phyloP scores from a whole-genome alignment of 345 rosid genomes.

The Clarkia xantiana region DNA sequence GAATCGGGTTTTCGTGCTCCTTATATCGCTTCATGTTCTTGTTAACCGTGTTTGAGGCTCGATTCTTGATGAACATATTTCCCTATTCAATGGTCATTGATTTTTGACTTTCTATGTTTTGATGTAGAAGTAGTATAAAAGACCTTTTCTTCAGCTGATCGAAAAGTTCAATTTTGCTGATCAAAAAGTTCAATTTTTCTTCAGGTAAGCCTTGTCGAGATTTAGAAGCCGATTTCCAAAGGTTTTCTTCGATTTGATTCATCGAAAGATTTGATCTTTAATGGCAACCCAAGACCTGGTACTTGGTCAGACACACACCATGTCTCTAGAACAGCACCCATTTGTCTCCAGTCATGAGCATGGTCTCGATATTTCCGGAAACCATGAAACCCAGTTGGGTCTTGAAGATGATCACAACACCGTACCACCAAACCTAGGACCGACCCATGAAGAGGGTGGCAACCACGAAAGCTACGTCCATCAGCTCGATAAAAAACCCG shows the following conservation, averaged over 20 bases:
- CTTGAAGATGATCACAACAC: background rate
- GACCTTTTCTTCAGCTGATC: no score
- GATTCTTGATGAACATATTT: no score
- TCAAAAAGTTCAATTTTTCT: no score
- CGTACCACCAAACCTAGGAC: conserved; percentile 47
- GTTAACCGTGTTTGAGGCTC: no score
- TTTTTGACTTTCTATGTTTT: no score
- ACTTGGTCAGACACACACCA: conserved; percentile 48
- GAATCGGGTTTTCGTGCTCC: no score
- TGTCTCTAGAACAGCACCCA: conserved; percentile 44
- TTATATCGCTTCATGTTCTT: no score
- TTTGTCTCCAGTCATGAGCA: conserved; percentile 54
- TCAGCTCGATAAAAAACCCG: conserved; percentile 11
- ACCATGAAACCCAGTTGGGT: conserved; percentile 23
- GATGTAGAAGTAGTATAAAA: no score
- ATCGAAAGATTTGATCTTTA: conserved; percentile 2
- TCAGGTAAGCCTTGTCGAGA: background rate
- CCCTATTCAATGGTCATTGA: no score
- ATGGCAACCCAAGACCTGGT: conserved; percentile 82
- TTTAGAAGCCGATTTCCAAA: background rate
- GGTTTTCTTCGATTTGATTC: background rate
- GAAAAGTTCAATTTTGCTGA: no score
- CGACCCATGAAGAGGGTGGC: conserved; percentile 31
- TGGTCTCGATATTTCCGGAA: background rate
- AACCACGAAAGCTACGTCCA: conserved; percentile 6